These are phyloP conservation scores for Nakaseomyces nivariensis DNA, from an alignment of 1,139 yeast genomes.

Conservation along the genomic window DNA sequence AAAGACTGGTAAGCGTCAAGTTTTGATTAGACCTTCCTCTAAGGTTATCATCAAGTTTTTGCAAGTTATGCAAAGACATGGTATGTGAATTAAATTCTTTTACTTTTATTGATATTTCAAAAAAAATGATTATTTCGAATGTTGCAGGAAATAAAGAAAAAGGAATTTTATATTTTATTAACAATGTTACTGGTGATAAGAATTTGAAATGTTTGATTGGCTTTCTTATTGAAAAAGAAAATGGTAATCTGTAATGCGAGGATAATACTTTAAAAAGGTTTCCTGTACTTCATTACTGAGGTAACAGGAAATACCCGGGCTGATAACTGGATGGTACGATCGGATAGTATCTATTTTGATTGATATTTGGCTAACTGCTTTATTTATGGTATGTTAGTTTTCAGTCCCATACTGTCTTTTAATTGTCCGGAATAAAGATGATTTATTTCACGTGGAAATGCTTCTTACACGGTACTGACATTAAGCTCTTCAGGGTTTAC, in stretches of 20 bases:
- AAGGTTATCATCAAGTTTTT: slow-evolving; percentile 96
- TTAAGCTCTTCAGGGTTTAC: slow-evolving; percentile 2
- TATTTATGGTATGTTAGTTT: slow-evolving; percentile 6
- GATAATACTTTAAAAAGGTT: not conserved
- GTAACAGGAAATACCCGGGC: slow-evolving; percentile 43
- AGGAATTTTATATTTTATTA: not conserved
- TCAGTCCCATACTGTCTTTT: slow-evolving; percentile 95
- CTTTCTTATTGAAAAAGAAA: too few species aligned
- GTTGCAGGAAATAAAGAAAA: not conserved
- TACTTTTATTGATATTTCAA: not conserved
- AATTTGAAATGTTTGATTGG: not conserved
- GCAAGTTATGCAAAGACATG: slow-evolving; percentile 97
- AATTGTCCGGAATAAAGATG: slow-evolving; percentile 78
- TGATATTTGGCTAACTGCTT: slow-evolving; percentile 1
- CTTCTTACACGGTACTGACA: slow-evolving; percentile 64
- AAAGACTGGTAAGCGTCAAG: slow-evolving; percentile 99
- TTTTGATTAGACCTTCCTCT: slow-evolving; percentile 95
- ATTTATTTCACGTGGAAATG: slow-evolving; percentile 42
- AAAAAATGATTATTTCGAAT: not conserved
- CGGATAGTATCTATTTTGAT: slow-evolving; percentile 37
- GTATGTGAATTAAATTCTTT: slow-evolving; percentile 32
- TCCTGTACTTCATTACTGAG: not conserved
- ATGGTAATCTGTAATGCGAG: not conserved
- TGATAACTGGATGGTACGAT: slow-evolving; percentile 97
- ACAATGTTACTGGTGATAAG: not conserved